phyloP scores from a whole-genome alignment of 2,329 filamentous ascomycete species.

The Neoarthrinium moseri region DNA sequence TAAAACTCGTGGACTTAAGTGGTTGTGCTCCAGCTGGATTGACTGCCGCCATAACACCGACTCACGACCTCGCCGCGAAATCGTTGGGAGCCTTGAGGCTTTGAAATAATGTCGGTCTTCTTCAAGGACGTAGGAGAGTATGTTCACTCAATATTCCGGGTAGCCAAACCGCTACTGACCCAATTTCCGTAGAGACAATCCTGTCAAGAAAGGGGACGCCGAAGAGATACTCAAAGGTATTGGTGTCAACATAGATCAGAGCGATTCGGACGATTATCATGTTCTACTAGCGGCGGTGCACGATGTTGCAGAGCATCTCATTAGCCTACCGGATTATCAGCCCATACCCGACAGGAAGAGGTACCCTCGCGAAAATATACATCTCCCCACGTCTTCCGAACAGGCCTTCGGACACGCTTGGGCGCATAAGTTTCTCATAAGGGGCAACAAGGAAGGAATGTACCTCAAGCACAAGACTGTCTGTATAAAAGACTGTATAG shows the following conservation, averaged over 20 bases:
- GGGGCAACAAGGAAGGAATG: conserved; percentile 21
- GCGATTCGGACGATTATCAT: conserved; percentile 16
- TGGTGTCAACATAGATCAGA: not conserved
- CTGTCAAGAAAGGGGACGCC: not conserved
- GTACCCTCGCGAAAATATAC: conserved; percentile 44
- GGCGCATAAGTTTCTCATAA: too few species aligned
- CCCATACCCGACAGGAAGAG: conserved; percentile 35
- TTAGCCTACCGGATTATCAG: conserved; percentile 45
- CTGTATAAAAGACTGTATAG: conserved; percentile 54
- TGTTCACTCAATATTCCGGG: not conserved
- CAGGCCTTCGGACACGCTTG: conserved; percentile 48
- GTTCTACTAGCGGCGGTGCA: conserved; percentile 49
- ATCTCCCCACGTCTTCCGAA: too few species aligned
- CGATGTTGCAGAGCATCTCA: conserved; percentile 45
- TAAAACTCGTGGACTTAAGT: too few species aligned
- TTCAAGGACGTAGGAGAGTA: not conserved
- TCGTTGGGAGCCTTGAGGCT: not conserved
- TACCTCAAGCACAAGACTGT: conserved; percentile 41
- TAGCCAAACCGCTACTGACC: not conserved
- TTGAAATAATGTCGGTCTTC: not conserved
- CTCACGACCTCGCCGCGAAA: too few species aligned
- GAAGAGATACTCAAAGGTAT: not conserved
- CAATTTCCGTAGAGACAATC: not conserved
- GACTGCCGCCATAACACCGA: too few species aligned
- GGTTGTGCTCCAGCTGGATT: too few species aligned